Conservation (phyloP, 129 eudicot genomes). For the Helianthus tuberosus region DNA sequence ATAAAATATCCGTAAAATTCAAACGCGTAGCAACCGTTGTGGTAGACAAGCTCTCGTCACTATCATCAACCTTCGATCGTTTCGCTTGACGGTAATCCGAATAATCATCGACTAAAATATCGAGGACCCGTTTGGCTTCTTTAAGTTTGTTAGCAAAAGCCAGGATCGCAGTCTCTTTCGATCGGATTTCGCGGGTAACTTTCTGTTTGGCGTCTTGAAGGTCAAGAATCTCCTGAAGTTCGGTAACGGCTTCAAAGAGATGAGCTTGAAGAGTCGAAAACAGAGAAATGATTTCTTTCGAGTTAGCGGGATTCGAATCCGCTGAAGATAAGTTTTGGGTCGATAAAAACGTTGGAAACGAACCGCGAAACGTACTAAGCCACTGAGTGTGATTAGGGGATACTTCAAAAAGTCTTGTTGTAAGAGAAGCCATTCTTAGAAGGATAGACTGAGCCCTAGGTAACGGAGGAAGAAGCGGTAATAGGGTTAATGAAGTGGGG, state of each 20-base stretch:
- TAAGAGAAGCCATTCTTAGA: conserved; percentile 72
- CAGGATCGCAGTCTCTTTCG: conserved; percentile 69
- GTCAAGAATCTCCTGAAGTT: conserved; percentile 96
- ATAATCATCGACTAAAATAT: conserved; percentile 86
- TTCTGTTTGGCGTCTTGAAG: conserved; percentile 85
- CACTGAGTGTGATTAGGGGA: conserved; percentile 84
- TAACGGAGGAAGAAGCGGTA: conserved; percentile 89
- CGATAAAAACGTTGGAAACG: conserved; percentile 71
- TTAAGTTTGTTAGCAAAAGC: conserved; percentile 80
- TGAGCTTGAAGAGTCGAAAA: conserved; percentile 80
- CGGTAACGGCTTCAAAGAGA: conserved; percentile 83
- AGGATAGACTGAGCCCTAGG: conserved; percentile 85
- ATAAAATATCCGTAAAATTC: conserved; percentile 66
- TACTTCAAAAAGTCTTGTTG: conserved; percentile 79
- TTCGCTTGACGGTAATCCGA: conserved; percentile 75
- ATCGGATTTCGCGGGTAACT: conserved; percentile 59
- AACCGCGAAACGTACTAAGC: conserved; percentile 77
- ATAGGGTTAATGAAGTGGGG: conserved; percentile 64
- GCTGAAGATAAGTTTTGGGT: conserved; percentile 49
- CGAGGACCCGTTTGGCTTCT: conserved; percentile 85
- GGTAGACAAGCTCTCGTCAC: conserved; percentile 48
- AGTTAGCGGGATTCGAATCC: conserved; percentile 50
- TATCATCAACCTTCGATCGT: conserved; percentile 54
- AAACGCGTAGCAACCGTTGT: conserved; percentile 75
- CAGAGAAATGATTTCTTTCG: conserved; percentile 64